Conservation (phyloP, 2,329 filamentous ascomycete genomes). For the Colletotrichum agaves region DNA sequence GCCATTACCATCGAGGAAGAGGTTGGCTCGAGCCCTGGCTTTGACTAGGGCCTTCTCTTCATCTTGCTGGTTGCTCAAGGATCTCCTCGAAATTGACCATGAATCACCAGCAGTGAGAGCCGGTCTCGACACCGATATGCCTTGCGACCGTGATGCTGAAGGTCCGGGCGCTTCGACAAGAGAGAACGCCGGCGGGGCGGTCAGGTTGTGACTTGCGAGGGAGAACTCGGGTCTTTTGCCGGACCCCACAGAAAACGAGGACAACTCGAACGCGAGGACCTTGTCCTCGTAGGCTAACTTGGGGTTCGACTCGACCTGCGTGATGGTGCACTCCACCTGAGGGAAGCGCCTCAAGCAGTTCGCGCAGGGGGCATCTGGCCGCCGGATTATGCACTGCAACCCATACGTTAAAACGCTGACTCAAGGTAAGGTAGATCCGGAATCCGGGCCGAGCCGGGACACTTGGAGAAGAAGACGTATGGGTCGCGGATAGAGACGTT, state of each 20-base stretch:
- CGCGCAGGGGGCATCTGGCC: constrained; percentile 22
- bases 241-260: constrained; percentile 12
- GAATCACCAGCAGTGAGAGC: neutral
- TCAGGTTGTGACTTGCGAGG: neutral
- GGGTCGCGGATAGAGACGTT: neutral
- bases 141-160: neutral
- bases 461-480: neutral
- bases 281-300: constrained; percentile 29
- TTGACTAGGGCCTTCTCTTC: neutral
- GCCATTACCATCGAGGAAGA: constrained; percentile 39
- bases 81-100: neutral
- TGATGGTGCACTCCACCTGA: constrained; percentile 35
- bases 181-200: neutral
- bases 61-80: neutral
- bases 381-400: constrained; percentile 37
- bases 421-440: neutral
- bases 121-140: neutral
- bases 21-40: constrained; percentile 12
- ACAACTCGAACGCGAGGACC: constrained; percentile 31
- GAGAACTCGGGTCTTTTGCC: constrained; percentile 3
- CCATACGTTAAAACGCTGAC: neutral
- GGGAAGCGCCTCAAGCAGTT: constrained; percentile 39
- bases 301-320: constrained; percentile 17
- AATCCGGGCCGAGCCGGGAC: neutral
- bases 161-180: neutral